These are phyloP conservation scores for Tephrocybe sp. DNA, from an alignment of 768 basidiomycete species.

Conservation along the genomic window DNA sequence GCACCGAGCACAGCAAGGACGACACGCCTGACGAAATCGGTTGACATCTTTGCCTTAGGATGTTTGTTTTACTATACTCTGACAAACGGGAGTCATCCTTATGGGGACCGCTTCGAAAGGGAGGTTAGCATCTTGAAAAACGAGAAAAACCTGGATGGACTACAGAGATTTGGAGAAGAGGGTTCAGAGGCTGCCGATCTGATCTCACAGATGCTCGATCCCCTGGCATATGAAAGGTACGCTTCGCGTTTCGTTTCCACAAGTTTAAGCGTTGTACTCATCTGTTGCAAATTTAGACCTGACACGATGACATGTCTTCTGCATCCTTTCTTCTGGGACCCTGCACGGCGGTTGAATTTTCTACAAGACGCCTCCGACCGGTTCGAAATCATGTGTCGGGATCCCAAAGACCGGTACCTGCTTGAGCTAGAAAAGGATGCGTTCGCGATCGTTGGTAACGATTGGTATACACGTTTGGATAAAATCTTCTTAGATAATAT, in stretches of 20 bases:
- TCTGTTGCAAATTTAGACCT: slow-evolving; percentile 51
- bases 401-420: slow-evolving; percentile 80
- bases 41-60: slow-evolving; percentile 95
- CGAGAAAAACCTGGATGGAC: slow-evolving; percentile 62
- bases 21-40: slow-evolving; percentile 86
- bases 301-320: slow-evolving; percentile 84
- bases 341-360: slow-evolving; percentile 83
- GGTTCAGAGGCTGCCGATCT: slow-evolving; percentile 88
- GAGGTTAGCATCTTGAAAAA: slow-evolving; percentile 93
- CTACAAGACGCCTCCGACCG: slow-evolving; percentile 97
- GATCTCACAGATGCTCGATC: slow-evolving; percentile 75
- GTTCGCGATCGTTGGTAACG: slow-evolving; percentile 73
- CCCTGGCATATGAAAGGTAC: slow-evolving; percentile 74
- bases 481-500: slow-evolving; percentile 90
- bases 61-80: slow-evolving; percentile 94
- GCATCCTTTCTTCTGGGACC: slow-evolving; percentile 98
- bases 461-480: slow-evolving; percentile 89
- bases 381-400: slow-evolving; percentile 96
- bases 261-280: background rate
- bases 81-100: slow-evolving; percentile 91
- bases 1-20: slow-evolving; percentile 41
- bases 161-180: slow-evolving; percentile 89
- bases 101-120: slow-evolving; percentile 88
- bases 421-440: slow-evolving; percentile 75
- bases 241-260: slow-evolving; percentile 22